Evolutionary conservation across 768 basidiomycete species (phyloP), one percentile per base, ranked within the genome.

Genomic region (Antrodiella citrinella): DNA sequence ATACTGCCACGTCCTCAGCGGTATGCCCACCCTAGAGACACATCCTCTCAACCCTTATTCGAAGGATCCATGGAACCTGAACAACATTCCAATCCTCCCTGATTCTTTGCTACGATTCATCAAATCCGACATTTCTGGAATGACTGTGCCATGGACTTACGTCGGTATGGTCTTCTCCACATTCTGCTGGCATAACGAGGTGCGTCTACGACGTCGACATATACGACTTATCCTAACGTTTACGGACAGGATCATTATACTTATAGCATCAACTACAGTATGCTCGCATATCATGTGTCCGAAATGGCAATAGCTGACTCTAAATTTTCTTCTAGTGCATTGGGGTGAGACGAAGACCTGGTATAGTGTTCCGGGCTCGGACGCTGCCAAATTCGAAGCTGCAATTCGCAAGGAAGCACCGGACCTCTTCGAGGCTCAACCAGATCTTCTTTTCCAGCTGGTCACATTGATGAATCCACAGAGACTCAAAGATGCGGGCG

Each of bases 311-410:
- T n/a, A n/a, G n/a, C n/a, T n/a, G n/a, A n/a, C n/a, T n/a, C n/a
- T n/a, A n/a, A n/a, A n/a, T n/a, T n/a, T 38, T 39, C 45, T 4
- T 26, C 3, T 56, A 94, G 92, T 95, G 87, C 93, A 97, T 65
- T 97, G 92, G 91, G 96, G 96, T 23, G 95, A 96, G 65, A 95
- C 95, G 26, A 99, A 99, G 74, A 99, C 95, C 0, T 99, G 96
- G 96, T 99, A 99, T 67, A 94, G 94, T 45, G 87, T 98, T 40
- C 95, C 96, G 4, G 95, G 89, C n/a, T 80, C 82, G 45, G 90
- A 96, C 59, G 93, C 94, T 22, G 91, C 90, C 57, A 91, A 91
- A 65, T 97, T 99, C 62, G 96, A 99, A 68, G 84, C 86, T 23
- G 95, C 95, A 21, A 96, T 99, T 66, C 86, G 84, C 68, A 77